phyloP scores from a whole-genome alignment of 305 asterid genomes.

The Fraxinus paxiana region DNA sequence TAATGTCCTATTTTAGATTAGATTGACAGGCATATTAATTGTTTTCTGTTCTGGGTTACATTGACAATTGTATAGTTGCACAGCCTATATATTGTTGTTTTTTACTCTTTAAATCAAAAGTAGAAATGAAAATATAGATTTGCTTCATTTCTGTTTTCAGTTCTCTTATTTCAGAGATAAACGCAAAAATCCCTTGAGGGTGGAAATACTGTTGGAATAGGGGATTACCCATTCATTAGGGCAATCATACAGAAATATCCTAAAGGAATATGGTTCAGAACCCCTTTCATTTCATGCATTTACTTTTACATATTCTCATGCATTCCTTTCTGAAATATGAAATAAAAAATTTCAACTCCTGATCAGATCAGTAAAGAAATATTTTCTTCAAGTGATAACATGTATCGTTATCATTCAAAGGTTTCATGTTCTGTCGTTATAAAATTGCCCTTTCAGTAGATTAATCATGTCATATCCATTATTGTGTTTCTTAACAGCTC shows the following conservation, averaged over 20 bases:
- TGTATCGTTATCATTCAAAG: background rate
- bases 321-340: background rate
- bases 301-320: background rate
- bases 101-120: background rate
- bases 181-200: background rate
- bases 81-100: background rate
- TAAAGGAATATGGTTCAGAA: background rate
- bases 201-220: background rate
- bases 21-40: background rate
- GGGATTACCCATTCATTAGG: background rate
- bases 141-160: background rate
- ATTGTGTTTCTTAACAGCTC: background rate
- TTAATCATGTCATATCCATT: background rate
- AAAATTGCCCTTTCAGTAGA: background rate
- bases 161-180: background rate
- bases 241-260: background rate
- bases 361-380: background rate
- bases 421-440: background rate
- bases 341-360: background rate
- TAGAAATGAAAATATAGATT: background rate
- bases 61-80: background rate
- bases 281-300: background rate
- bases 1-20: background rate
- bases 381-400: background rate
- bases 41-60: background rate